Evolutionary conservation across 1,139 yeast genomes (phyloP).

Genomic region (Candida smagusa): DNA sequence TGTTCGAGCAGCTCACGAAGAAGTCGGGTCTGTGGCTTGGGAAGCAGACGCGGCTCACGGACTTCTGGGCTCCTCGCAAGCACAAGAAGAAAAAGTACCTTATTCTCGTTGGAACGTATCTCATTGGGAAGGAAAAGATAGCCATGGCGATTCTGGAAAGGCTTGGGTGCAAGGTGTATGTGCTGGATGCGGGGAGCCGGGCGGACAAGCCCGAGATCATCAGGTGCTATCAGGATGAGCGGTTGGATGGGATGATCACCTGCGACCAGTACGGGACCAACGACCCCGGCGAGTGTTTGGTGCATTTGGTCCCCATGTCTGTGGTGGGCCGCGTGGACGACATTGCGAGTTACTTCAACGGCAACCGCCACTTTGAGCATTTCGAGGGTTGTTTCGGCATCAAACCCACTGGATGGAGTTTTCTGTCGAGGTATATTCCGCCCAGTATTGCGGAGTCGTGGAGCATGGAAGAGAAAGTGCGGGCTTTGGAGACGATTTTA

Average conservation of each 20-base stretch:
- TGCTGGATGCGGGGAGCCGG: conserved; percentile 50
- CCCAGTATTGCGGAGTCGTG: conserved; percentile 8
- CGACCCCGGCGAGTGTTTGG: conserved; percentile 48
- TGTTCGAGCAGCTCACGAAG: conserved; percentile 40
- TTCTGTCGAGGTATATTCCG: conserved; percentile 16
- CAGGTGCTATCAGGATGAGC: conserved; percentile 30
- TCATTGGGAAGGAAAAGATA: conserved; percentile 86
- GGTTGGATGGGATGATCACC: conserved; percentile 29
- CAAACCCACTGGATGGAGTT: conserved; percentile 89
- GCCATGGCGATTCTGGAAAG: conserved; percentile 65
- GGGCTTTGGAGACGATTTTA: conserved; percentile 15
- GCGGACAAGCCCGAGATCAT: conserved; percentile 44
- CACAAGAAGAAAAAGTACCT: conserved; percentile 41
- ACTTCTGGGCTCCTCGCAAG: conserved; percentile 25
- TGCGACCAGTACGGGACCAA: conserved; percentile 20
- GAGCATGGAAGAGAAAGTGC: conserved; percentile 5
- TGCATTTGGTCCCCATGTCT: conserved; percentile 70
- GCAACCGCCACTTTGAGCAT: conserved; percentile 40
- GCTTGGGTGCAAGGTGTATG: conserved; percentile 47
- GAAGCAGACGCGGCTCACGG: conserved; percentile 45
- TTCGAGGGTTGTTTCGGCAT: conserved; percentile 62
- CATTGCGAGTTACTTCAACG: conserved; percentile 49
- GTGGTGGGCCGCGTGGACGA: conserved; percentile 35
- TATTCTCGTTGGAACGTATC: conserved; percentile 82
- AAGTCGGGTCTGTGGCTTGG: conserved; percentile 37